Evolutionary conservation across 805 yeast genomes (phyloP).

Genomic region (Kluyveromyces dobzhanskii): DNA sequence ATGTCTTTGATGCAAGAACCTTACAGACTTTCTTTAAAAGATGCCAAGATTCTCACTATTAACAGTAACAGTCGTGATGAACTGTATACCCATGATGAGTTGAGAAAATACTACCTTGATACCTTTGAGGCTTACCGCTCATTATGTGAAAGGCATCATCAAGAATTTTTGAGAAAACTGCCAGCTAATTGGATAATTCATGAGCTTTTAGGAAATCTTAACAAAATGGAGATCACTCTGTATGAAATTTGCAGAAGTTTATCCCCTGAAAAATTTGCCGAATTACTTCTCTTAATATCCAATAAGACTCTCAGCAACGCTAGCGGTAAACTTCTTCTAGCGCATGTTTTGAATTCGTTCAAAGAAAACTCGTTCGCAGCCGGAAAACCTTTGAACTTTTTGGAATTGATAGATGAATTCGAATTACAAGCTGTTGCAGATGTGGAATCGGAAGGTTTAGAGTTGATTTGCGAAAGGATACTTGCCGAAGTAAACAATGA

Average conservation of each 20-base stretch:
- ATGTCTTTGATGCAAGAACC: slow-evolving; percentile 39
- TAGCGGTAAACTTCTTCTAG: slow-evolving; percentile 57
- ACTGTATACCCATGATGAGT: slow-evolving; percentile 22
- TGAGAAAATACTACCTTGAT: slow-evolving; percentile 45
- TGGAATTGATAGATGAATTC: slow-evolving; percentile 43
- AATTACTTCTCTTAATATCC: slow-evolving; percentile 45
- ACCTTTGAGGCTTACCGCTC: slow-evolving; percentile 29
- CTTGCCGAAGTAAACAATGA: slow-evolving; percentile 34
- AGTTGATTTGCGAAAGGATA: slow-evolving; percentile 38
- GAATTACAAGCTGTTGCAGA: slow-evolving; percentile 34
- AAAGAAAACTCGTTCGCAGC: slow-evolving; percentile 16
- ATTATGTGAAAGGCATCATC: slow-evolving; percentile 15
- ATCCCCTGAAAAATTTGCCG: slow-evolving; percentile 40
- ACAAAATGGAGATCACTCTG: slow-evolving; percentile 36
- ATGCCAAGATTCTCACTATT: slow-evolving; percentile 61
- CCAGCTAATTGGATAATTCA: slow-evolving; percentile 79
- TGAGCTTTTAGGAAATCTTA: slow-evolving; percentile 64
- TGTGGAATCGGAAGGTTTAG: slow-evolving; percentile 30
- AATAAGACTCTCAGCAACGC: slow-evolving; percentile 46
- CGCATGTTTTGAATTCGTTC: slow-evolving; percentile 48
- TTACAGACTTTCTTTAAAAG: slow-evolving; percentile 54
- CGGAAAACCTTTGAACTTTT: slow-evolving; percentile 21
- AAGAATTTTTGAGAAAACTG: slow-evolving; percentile 28
- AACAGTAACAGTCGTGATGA: slow-evolving; percentile 30
- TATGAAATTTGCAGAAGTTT: slow-evolving; percentile 27